A percentile compares a stretch with the other conserved stretches of the same genome.
Evolutionary conservation across 495 filamentous ascomycete genomes (phyloP).

Genomic region (Barbatosphaeria neglecta): DNA sequence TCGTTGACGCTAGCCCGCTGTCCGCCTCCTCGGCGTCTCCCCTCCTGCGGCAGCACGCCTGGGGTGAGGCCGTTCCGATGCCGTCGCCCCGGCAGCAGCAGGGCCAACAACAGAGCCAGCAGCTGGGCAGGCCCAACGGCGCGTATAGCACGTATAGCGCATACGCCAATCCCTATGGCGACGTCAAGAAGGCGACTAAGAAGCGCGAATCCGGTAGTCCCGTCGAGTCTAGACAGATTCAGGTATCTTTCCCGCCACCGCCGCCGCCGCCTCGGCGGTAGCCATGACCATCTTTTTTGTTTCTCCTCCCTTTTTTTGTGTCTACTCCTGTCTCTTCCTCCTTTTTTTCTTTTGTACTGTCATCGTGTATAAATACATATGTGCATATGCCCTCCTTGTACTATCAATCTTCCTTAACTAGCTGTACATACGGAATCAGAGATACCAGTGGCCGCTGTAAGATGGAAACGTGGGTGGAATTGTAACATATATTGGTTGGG

Average conservation of each 20-base stretch:
- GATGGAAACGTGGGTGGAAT: too few relatives aligned
- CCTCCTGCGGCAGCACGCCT: slow-evolving; percentile 12
- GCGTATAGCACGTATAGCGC: too few relatives aligned
- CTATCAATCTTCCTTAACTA: too few relatives aligned
- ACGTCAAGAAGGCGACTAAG: neutral
- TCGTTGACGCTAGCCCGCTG: slow-evolving; percentile 22
- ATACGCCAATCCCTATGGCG: too few relatives aligned
- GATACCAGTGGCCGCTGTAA: too few relatives aligned
- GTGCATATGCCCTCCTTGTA: too few relatives aligned
- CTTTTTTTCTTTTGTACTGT: neutral
- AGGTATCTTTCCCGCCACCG: slow-evolving; percentile 15
- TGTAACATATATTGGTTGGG: too few relatives aligned
- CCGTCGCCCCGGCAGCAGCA: neutral
- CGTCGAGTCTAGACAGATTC: slow-evolving; percentile 15
- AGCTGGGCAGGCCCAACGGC: too few relatives aligned
- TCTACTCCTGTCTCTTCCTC: too few relatives aligned
- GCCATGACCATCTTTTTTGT: neutral
- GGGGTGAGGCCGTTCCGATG: slow-evolving; percentile 7
- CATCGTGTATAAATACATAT: too few relatives aligned
- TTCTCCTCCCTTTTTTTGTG: too few relatives aligned
- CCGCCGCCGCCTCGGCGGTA: slow-evolving; percentile 11
- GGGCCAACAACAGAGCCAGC: neutral
- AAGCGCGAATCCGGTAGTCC: slow-evolving; percentile 6
- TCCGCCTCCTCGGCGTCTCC: slow-evolving; percentile 23
- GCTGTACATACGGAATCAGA: too few relatives aligned